phyloP scores from a whole-genome alignment of 306 rosid species.

The Corylus heterophylla region DNA sequence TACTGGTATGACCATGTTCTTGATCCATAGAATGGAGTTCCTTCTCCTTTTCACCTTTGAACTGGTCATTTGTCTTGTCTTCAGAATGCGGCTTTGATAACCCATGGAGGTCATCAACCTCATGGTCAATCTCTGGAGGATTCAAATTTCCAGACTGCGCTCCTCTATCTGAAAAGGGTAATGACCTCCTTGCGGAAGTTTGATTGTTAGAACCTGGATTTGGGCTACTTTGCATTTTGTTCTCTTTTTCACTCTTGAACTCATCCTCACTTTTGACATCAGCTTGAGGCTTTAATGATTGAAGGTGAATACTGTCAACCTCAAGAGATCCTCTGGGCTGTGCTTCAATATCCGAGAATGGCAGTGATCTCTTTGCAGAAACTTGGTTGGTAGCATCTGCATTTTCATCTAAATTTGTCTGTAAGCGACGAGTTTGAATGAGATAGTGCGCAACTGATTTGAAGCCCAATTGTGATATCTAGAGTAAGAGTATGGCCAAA shows the following conservation, averaged over 20 bases:
- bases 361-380: constrained; percentile 64
- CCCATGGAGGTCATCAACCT: constrained; percentile 16
- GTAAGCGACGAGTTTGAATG: constrained; percentile 64
- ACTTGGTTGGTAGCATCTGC: constrained; percentile 39
- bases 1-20: constrained; percentile 2
- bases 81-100: constrained; percentile 17
- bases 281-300: constrained; percentile 19
- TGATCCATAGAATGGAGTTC: background rate
- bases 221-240: background rate
- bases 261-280: constrained; percentile 30
- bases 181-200: constrained; percentile 48
- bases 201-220: constrained; percentile 25
- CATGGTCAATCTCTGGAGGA: constrained; percentile 23
- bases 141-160: constrained; percentile 22
- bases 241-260: constrained; percentile 22
- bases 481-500: constrained; percentile 31
- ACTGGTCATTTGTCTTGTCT: constrained; percentile 1
- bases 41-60: constrained; percentile 16
- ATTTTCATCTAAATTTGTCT: constrained; percentile 34
- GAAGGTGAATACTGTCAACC: constrained; percentile 30
- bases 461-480: constrained; percentile 67
- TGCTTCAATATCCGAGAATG: constrained; percentile 44
- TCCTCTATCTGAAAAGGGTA: constrained; percentile 42
- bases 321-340: constrained; percentile 31
- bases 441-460: constrained; percentile 98